These are phyloP conservation scores for Saccharomycopsis schoenii DNA, from an alignment of 805 yeast genomes.

Conservation along the genomic window DNA sequence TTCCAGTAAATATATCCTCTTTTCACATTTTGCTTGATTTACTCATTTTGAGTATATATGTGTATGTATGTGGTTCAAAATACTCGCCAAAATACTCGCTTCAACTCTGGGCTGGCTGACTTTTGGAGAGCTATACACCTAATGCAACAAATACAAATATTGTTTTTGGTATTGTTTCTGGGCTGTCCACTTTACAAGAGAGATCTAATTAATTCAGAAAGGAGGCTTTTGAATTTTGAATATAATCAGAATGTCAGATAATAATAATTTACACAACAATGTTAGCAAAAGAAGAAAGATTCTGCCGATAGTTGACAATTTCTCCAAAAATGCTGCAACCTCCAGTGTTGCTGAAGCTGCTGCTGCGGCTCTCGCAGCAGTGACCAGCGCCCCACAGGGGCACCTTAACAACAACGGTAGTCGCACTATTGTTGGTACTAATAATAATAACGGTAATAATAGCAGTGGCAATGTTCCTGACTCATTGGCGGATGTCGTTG, in stretches of 20 bases:
- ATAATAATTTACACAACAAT: background rate
- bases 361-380: background rate
- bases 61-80: background rate
- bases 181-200: too few relatives aligned
- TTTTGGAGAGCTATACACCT: too few relatives aligned
- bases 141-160: too few relatives aligned
- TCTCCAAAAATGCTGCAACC: background rate
- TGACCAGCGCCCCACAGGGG: background rate
- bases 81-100: background rate
- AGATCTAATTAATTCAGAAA: too few relatives aligned
- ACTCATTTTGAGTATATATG: background rate
- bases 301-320: background rate
- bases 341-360: background rate
- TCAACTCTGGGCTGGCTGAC: background rate
- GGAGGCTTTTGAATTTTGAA: too few relatives aligned
- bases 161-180: too few relatives aligned
- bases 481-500: background rate
- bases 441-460: background rate
- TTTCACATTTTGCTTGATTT: background rate
- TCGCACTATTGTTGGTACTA: background rate
- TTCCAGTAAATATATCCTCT: background rate
- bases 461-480: background rate
- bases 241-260: background rate
- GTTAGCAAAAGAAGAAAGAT: background rate
- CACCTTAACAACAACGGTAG: background rate